Evolutionary conservation across 352 stramenopile species (phyloP).

Genomic region (Elongisporangium prolatum): DNA sequence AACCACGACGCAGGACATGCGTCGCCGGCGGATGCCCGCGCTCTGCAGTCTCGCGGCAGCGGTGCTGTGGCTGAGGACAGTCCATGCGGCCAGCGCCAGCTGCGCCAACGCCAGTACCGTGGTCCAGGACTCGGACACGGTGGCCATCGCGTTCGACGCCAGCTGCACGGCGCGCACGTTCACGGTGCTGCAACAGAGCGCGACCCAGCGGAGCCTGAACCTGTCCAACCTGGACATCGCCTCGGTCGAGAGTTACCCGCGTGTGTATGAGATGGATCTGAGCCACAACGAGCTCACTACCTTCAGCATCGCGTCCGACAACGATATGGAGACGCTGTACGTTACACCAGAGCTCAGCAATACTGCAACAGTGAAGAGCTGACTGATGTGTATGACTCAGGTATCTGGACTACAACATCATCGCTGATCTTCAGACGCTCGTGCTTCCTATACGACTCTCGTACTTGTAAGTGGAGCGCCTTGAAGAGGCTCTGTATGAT

Average conservation of each 20-base stretch:
- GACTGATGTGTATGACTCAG: constrained; percentile 12
- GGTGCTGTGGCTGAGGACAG: background rate
- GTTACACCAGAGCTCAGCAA: constrained; percentile 3
- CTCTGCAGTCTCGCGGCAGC: background rate
- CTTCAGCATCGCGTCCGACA: constrained; percentile 37
- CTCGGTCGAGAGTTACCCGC: constrained; percentile 40
- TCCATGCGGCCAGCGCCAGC: background rate
- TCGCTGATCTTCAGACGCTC: constrained; percentile 29
- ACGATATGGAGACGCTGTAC: constrained; percentile 51
- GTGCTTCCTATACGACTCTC: constrained; percentile 36
- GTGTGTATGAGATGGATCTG: constrained; percentile 47
- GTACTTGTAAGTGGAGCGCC: constrained; percentile 20
- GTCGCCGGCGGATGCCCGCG: background rate
- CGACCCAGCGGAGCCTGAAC: constrained; percentile 43
- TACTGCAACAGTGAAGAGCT: no score
- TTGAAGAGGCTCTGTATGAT: no score
- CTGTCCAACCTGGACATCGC: constrained; percentile 56
- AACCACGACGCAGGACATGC: background rate
- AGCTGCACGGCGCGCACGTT: constrained; percentile 37
- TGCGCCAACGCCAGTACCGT: constrained; percentile 42
- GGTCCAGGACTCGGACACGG: constrained; percentile 26
- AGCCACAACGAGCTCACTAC: constrained; percentile 53
- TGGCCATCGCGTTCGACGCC: constrained; percentile 50
- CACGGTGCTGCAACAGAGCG: constrained; percentile 25
- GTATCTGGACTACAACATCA: constrained; percentile 37